Base-by-base conservation (phyloP, 1,139 yeast genomes). In the Yamadazyma sp. region DNA sequence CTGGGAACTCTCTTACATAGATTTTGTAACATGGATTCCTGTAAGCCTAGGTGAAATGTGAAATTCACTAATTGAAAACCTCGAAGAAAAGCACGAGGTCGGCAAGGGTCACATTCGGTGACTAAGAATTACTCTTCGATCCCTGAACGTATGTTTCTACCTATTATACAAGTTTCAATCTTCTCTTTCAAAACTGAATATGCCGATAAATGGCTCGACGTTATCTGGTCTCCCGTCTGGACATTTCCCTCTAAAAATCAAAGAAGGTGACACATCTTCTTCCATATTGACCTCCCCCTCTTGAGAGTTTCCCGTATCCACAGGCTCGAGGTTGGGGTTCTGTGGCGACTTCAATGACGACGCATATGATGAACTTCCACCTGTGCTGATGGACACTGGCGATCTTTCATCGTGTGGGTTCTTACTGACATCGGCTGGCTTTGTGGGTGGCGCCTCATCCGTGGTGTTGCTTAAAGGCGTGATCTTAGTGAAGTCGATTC, bases 191-290 rank as follows among this genome's bases (percentile, higher is more conserved):
- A 77, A 76, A 26, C 75, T 72, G 45, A 76, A 75, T 12, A 77
- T 76, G 1, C 83, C 83, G 33, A 77, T 76, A 46, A 76, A 77
- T 5, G 82, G 81, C 50, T 74, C 80, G 20, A 75, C 66, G 26
- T 60, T 64, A 44, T 76, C 80, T 1, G 80, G 80, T 36, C 73
- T 63, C 5, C 81, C 79, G 43, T 74, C 77, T 1, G 82, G 81
- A 46, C 78, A 75, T 41, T 64, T 66, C 0, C 81, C 83, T 44
- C 71, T 59, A 48, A 76, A 77, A 6, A 77, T 64, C 34, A 77
- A 51, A 16, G 75, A 66, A 2, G 83, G 83, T 1, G 62, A 46
- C 35, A 66, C 68, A 4, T 64, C 68, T 23, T 64, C 69, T 28
- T 42, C 46, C 25, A 36, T 33, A 31, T 24, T 27, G 20, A 33